Conservation (phyloP, 225 moss, liverwort and hornwort species). For the Physcomitrium patens region DNA sequence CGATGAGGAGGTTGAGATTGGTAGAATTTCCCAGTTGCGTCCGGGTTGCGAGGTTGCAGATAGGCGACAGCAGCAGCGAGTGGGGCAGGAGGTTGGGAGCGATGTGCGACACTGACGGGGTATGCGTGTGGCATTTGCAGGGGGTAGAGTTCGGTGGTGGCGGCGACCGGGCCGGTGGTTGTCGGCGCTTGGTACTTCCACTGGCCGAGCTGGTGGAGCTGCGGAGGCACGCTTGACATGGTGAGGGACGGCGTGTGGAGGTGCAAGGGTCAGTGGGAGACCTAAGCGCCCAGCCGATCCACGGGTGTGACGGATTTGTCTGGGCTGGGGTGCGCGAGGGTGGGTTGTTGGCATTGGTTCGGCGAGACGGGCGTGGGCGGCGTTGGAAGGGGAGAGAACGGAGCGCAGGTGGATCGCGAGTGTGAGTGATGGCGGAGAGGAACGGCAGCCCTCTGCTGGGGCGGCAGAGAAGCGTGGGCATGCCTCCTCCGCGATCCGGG, state of each 20-base stretch:
- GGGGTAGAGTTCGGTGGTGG: constrained; percentile 75
- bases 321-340: too few species aligned
- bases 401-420: constrained; percentile 8
- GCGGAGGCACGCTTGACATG: constrained; percentile 82
- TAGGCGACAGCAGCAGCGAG: not conserved
- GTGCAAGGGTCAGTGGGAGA: too few species aligned
- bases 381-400: not conserved
- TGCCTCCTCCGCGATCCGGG: constrained; percentile 43
- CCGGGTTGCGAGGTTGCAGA: not conserved
- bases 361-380: too few species aligned
- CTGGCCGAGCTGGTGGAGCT: constrained; percentile 95
- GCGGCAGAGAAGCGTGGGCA: constrained; percentile 55
- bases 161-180: constrained; percentile 80
- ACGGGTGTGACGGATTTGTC: too few species aligned
- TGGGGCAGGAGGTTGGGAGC: not conserved
- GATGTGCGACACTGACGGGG: not conserved
- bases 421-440: constrained; percentile 54
- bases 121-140: constrained; percentile 45
- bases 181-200: constrained; percentile 81
- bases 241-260: too few species aligned
- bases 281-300: too few species aligned
- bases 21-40: not conserved
- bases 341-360: not conserved
- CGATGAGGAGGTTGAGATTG: too few species aligned
- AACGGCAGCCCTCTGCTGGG: constrained; percentile 62